Percentiles rank a stretch among this genome's conserved stretches.
phyloP scores from a whole-genome alignment of 2,329 filamentous ascomycete species.

The Ophiostoma populinum region DNA sequence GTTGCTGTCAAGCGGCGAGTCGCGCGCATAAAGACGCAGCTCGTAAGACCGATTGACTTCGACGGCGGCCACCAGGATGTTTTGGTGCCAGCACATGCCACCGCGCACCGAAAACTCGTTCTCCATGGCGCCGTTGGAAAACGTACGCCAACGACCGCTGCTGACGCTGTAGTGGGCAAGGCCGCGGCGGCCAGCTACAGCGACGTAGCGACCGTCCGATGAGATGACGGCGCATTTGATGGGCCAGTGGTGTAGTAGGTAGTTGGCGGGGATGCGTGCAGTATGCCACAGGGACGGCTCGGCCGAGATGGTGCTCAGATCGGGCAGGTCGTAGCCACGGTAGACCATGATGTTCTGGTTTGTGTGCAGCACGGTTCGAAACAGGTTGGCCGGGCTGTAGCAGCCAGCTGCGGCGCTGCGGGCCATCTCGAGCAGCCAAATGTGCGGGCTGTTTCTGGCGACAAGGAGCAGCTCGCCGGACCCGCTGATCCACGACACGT shows the following conservation, averaged over 20 bases:
- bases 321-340: conserved; percentile 77
- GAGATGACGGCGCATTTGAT: conserved; percentile 78
- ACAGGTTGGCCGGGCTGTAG: conserved; percentile 80
- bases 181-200: conserved; percentile 83
- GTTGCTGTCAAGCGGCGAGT: conserved; percentile 56
- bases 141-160: conserved; percentile 91
- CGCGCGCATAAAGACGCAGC: conserved; percentile 82
- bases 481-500: conserved; percentile 73
- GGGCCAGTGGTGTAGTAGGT: conserved; percentile 86
- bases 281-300: conserved; percentile 94
- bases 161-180: conserved; percentile 90
- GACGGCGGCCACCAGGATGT: conserved; percentile 85
- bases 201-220: conserved; percentile 81
- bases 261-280: conserved; percentile 65
- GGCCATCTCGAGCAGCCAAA: conserved; percentile 85
- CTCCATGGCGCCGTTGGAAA: conserved; percentile 63
- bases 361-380: conserved; percentile 75
- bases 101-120: conserved; percentile 85
- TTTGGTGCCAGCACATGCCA: conserved; percentile 97
- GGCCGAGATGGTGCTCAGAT: conserved; percentile 78
- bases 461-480: conserved; percentile 73
- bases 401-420: conserved; percentile 85
- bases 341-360: conserved; percentile 83
- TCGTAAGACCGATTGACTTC: conserved; percentile 70
- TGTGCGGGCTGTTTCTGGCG: conserved; percentile 50